Base-by-base conservation (phyloP, 1,284 basidiomycete species). In the Lentinus polychrous region DNA sequence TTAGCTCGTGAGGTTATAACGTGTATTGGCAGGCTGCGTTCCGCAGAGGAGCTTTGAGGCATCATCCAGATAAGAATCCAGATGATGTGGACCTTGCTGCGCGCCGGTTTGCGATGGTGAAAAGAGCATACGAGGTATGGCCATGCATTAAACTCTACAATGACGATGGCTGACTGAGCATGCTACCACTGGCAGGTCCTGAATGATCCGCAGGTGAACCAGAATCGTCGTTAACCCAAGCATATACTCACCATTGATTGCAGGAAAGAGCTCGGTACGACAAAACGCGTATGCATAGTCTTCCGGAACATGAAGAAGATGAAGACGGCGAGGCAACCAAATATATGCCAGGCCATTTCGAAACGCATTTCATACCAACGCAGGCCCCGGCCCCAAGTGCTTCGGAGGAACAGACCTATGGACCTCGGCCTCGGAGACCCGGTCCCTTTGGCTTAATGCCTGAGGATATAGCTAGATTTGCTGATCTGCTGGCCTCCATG, bases 61-160 rank as follows among this genome's bases (percentile, higher is more conserved):
- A 91, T 62, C 88, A 91, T 64, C 86, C 88, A 7, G 89, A 91
- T 62, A 91, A 91, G 65, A 91, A 91, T 57, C 75, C 79, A 31
- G 72, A 79, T 49, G 75, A 90, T 57, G 65, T 86, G 5, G 88
- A 92, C 57, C 85, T 79, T 41, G 83, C 93, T 0, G 94, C 91
- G 0, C 75, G 84, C 58, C 75, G 83, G 35, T 96, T 96, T 64
- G 82, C 90, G n/a, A 70, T 78, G 48, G 69, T 96, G 10, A 91
- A 94, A 58, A 86, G 91, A 56, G 92, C 92, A 0, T 94, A 94
- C 60, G 91, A 94, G 75, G 91, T 82, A 50, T 47, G 63, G 52
- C 38, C 20, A 31, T 35, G 15, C 14, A 17, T 37, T n/a, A n/a
- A n/a, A n/a, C n/a, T n/a, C 18, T 15, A 34, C 33, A 10, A n/a